Percentiles rank a stretch among this genome's conserved stretches.
phyloP scores from a whole-genome alignment of 2,329 filamentous ascomycete genomes.

The Orbilia ellipsospora region DNA sequence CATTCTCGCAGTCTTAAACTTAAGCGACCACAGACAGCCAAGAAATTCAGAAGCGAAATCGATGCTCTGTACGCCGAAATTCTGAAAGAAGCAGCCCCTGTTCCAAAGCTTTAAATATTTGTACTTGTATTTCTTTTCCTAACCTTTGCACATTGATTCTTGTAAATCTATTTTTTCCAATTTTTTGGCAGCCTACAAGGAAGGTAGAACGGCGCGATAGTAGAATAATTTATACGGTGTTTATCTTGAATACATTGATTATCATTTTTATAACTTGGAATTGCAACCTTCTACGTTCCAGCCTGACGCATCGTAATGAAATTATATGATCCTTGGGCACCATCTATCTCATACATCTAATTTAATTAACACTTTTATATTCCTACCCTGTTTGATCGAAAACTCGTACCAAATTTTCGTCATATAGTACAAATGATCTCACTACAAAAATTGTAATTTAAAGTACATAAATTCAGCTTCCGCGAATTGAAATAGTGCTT shows the following conservation, averaged over 20 bases:
- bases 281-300: background rate
- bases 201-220: slow-evolving; percentile 34
- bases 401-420: too few species aligned
- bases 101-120: slow-evolving; percentile 28
- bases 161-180: slow-evolving; percentile 6
- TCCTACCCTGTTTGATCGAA: too few species aligned
- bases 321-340: too few species aligned
- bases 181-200: background rate
- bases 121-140: slow-evolving; percentile 7
- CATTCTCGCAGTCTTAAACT: slow-evolving; percentile 71
- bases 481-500: background rate
- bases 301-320: too few species aligned
- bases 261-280: background rate
- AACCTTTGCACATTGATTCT: slow-evolving; percentile 10
- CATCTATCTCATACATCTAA: too few species aligned
- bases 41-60: slow-evolving; percentile 70
- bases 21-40: slow-evolving; percentile 75
- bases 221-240: slow-evolving; percentile 18
- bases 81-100: slow-evolving; percentile 56
- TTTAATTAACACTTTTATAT: too few species aligned
- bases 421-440: too few species aligned
- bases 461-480: background rate
- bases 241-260: background rate
- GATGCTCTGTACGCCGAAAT: slow-evolving; percentile 72
- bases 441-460: background rate